Base-by-base conservation (phyloP, 148 eudicot genomes). In the Rhododendron simsii region DNA sequence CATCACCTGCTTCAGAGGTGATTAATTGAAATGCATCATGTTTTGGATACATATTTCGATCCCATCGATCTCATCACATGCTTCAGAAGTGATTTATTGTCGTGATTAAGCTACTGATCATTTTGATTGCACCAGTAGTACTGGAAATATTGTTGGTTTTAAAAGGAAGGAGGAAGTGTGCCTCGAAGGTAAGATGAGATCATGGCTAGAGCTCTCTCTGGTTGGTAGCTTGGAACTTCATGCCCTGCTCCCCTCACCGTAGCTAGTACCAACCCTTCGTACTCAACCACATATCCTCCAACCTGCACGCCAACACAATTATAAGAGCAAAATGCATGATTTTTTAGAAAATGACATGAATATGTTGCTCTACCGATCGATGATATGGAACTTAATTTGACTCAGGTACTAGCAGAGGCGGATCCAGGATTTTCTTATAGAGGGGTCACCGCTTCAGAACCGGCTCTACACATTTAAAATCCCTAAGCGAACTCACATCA, bases 201-300 rank as follows among this genome's bases (percentile, higher is more conserved):
- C 85, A 84, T 83, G 71, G 47, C 1, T 12, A 82, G n/a, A 4
- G 86, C 90, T 75, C 90, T 35, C 20, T 75, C 83, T 44, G 88
- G 90, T 81, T 87, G 87, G 84, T 87, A 84, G 81, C 87, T 84
- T 45, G 87, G 89, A 85, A 87, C 89, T 28, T 10, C 20, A 83
- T 85, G 87, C 23, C 87, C 83, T 26, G 90, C 59, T 63, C 90
- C 87, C 71, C 85, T 53, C 35, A 85, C 83, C 67, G 85, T 88
- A 9, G 50, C 4, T 2, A 85, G 79, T 9, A 67, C 65, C 55
- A 82, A 2, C 41, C 83, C 87, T 47, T 59, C 14, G 84, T 81
- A 88, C 39, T 13, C 80, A 50, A 78, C 86, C 37, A 87, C 87
- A 47, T 84, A 85, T 28, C 89, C 86, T 83, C 86, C 88, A 83